Base-by-base conservation (phyloP, 306 rosid genomes). In the Trifolium fragiferum region DNA sequence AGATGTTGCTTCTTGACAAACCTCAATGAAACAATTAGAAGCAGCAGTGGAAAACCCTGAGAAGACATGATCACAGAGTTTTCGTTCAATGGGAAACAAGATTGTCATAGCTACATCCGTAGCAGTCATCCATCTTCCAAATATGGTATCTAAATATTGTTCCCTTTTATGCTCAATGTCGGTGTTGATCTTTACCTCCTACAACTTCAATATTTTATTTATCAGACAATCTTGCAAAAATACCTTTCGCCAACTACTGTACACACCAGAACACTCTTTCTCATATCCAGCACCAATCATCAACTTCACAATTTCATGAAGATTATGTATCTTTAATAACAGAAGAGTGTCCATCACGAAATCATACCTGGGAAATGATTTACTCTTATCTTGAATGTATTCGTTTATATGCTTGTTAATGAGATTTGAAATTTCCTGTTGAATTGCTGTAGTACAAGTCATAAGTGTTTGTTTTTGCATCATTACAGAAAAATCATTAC, bases 51-150 rank as follows among this genome's bases (percentile, higher is more conserved):
- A 80, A 73, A 89, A 86, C 33, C 97, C 97, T 68, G 79, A 81
- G 86, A 93, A 93, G 57, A 91, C 78, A 8, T 91, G 93, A 57
- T 83, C 92, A 15, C 93, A 90, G 72, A 94, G 92, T 13, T 94
- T 72, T 0, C 90, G 83, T 70, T 94, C 98, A 59, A 94, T 87
- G 3, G 98, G 97, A 72, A 90, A 94, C 27, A 94, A 86, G 58
- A 91, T 84, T 51, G 83, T 85, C 30, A 91, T 81, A 32, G 97
- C 67, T 11, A 94, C 89, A 20, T 85, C 90, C 2, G 81, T 76
- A 25, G 93, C 90, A 57, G 89, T 94, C 32, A 84, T 90, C 98
- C 97, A 94, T 40, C 89, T 87, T 9, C 85, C 95, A 55, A 94
- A 9, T 33, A 20, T 55, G 7, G n/a, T 21, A 55, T 55, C 33